Base-by-base conservation (phyloP, 1,139 yeast species). In the Pichia inconspicua region DNA sequence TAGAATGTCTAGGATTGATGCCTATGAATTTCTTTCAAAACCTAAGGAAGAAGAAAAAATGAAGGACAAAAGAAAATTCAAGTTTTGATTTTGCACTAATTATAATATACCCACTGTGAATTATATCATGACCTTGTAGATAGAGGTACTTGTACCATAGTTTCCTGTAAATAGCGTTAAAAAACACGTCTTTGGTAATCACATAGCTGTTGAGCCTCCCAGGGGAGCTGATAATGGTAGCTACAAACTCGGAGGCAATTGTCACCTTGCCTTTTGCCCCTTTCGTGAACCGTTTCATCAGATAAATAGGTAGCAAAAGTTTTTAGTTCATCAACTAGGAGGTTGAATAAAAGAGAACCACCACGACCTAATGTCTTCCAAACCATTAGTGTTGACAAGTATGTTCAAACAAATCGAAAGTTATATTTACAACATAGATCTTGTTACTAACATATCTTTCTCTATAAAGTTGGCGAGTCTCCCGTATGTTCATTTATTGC, bases 1-100 rank as follows among this genome's bases (percentile, higher is more conserved):
- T 5, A 47, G 44, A 38, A 55, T 58, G 56, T 61, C 64, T 1
- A 53, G 53, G 15, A 54, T 61, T 34, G 64, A 60, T 45, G 55
- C 62, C 4, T 59, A 58, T 40, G 50, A 55, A 27, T 55, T 59
- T 36, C 46, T 61, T 14, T 47, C 54, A 2, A 55, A 55, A 37
- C 61, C 61, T 9, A 61, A 58, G 30, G 58, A 58, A 53, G 48
- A 47, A 40, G 49, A 56, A 37, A 54, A 51, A 46, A 41, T 57
- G 42, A 57, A 53, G 17, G 57, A 53, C n/a, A 53, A 49, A 32
- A 40, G 42, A 5, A 55, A 50, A 25, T 54, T 45, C 35, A 54
- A 46, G 31, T 55, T 49, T 25, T 55, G 30, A 49, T 12, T 27
- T 5, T 15, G 4, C 5, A 12, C 15, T 8, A 6, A 34, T 11